A percentile compares a stretch with the other conserved stretches of the same genome.
Evolutionary conservation across 2,329 filamentous ascomycete species (phyloP).

Genomic region (Trichoderma endophyticum): DNA sequence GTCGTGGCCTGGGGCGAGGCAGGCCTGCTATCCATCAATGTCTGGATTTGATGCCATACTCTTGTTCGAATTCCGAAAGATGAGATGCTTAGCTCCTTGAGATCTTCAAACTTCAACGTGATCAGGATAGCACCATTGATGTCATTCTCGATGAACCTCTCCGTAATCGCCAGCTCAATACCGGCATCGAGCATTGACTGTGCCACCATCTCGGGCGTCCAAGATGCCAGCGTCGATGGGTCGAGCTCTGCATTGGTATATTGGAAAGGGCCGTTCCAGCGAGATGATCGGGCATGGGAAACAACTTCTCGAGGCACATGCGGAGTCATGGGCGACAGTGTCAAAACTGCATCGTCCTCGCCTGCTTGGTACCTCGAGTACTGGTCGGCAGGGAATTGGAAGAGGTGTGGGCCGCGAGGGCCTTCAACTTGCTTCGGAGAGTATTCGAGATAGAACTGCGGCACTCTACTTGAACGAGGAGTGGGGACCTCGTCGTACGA

Average conservation of each 20-base stretch:
- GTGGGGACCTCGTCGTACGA: slow-evolving; percentile 82
- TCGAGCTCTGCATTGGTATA: slow-evolving; percentile 58
- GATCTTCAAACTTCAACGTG: slow-evolving; percentile 86
- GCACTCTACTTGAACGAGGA: slow-evolving; percentile 63
- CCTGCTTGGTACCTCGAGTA: slow-evolving; percentile 19
- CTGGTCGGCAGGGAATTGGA: slow-evolving; percentile 63
- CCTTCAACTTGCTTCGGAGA: slow-evolving; percentile 69
- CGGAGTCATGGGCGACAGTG: slow-evolving; percentile 71
- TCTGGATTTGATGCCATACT: slow-evolving; percentile 76
- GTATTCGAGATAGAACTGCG: slow-evolving; percentile 58
- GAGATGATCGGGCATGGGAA: slow-evolving; percentile 26
- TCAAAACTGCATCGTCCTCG: slow-evolving; percentile 54
- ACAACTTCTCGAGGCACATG: slow-evolving; percentile 48
- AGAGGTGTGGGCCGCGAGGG: slow-evolving; percentile 81
- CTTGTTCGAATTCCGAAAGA: slow-evolving; percentile 79
- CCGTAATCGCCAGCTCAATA: slow-evolving; percentile 71
- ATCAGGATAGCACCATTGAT: slow-evolving; percentile 85
- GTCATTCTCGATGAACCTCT: slow-evolving; percentile 87
- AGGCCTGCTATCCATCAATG: slow-evolving; percentile 57
- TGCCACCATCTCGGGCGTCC: slow-evolving; percentile 74
- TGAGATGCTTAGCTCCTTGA: slow-evolving; percentile 75
- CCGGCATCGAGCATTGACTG: slow-evolving; percentile 84
- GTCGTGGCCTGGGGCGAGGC: slow-evolving; percentile 54
- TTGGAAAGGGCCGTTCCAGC: slow-evolving; percentile 51
- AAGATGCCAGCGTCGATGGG: slow-evolving; percentile 57